A percentile compares a stretch with the other conserved stretches of the same genome.
Evolutionary conservation across 805 yeast species (phyloP).

Genomic region (Myxozyma neotropica): DNA sequence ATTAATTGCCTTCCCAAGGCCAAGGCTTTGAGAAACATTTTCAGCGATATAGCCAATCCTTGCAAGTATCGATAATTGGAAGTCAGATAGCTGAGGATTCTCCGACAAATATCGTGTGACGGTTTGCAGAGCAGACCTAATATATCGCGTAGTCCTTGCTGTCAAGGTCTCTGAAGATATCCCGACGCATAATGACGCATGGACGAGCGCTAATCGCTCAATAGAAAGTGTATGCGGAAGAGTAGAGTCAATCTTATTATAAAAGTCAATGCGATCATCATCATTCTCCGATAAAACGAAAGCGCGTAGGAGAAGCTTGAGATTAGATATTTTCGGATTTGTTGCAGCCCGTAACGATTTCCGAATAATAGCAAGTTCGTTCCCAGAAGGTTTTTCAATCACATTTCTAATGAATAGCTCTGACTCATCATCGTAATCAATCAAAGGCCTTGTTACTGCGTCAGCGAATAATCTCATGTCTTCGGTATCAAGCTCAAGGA

Average conservation of each 20-base stretch:
- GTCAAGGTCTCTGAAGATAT: not conserved
- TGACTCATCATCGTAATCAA: not conserved
- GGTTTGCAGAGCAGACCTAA: constrained; percentile 1
- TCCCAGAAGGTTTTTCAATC: not conserved
- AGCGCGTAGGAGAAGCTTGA: not conserved
- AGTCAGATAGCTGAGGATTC: not conserved
- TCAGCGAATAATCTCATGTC: not conserved
- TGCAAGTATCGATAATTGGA: not conserved
- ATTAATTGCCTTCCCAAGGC: constrained; percentile 32
- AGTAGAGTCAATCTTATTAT: not conserved
- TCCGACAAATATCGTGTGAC: constrained; percentile 22
- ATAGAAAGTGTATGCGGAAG: not conserved
- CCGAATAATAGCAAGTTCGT: not conserved
- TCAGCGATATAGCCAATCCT: not conserved
- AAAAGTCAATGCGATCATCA: not conserved
- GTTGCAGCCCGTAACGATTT: not conserved
- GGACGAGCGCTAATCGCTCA: not conserved
- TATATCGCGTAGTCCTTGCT: not conserved
- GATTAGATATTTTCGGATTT: not conserved
- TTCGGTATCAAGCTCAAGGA: not conserved
- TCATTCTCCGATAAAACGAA: not conserved
- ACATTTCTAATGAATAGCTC: not conserved
- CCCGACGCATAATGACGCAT: not conserved
- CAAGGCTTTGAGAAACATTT: not conserved
- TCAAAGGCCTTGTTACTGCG: not conserved